Evolutionary conservation across 2,329 filamentous ascomycete genomes (phyloP), one percentile per base, ranked within the genome.

Genomic region (Fusarium sp.): DNA sequence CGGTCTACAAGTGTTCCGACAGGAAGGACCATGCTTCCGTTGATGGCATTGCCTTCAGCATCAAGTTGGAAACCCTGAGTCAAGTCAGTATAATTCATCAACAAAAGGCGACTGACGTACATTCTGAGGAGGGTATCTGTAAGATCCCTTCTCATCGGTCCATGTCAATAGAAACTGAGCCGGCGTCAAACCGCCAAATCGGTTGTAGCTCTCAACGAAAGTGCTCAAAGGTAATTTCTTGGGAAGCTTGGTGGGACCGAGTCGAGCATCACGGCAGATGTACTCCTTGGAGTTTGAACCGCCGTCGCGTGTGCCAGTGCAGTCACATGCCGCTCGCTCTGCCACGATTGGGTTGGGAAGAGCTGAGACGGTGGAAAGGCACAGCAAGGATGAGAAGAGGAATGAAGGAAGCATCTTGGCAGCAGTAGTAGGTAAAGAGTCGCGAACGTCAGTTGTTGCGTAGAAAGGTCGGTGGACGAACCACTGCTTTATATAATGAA

Each of bases 1-100:
- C 84, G 78, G 71, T 86, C 84, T 3, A 87, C 65, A 25, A 84
- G 76, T n/a, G 80, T 78, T 15, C 83, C 84, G 1, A 74, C 74
- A 3, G 67, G 63, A 1, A 87, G 73, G 1, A 80, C 80, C 63
- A 82, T 76, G 24, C 79, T 82, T 7, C 81, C 82, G 22, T 79
- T 74, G 43, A 86, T 84, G 5, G 81, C 76, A 1, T 74, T 65
- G 0, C 78, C 77, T 1, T 72, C 52, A 7, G 74, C 75, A 64
- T 81, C 77, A 6, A 82, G 59, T 22, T 79, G 72, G 58, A 84
- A 87, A 7, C 85, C 61, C 53, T 56, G 27, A 3, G 4, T 7
- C 13, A 8, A 25, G 12, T 56, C 13, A 56, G 44, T 20, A 4
- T 22, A 49, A 6, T 2, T 13, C 11, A 11, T 15, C 13, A 3